phyloP scores from a whole-genome alignment of 2,329 filamentous ascomycete species.

The Cryoendolithus antarcticus region DNA sequence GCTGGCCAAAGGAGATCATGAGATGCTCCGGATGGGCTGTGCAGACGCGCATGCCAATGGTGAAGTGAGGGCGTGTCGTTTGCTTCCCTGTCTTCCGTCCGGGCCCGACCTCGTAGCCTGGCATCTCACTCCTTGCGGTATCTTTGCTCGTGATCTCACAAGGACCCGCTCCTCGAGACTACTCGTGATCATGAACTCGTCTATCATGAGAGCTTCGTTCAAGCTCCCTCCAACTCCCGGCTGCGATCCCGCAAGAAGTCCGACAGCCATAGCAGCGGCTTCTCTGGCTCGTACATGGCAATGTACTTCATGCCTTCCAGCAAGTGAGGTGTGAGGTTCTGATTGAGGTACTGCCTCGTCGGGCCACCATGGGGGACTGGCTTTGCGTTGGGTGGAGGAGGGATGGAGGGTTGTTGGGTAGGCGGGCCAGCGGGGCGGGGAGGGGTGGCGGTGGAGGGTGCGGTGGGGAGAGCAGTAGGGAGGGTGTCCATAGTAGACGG shows the following conservation, averaged over 20 bases:
- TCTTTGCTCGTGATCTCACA: too few species aligned
- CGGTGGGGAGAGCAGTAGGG: constrained; percentile 8
- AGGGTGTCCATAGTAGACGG: not conserved
- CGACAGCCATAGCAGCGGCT: constrained; percentile 36
- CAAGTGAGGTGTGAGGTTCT: constrained; percentile 37
- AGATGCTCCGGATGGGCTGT: too few species aligned
- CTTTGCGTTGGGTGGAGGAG: constrained; percentile 19
- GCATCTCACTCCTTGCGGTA: too few species aligned
- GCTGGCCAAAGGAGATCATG: too few species aligned
- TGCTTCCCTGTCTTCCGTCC: too few species aligned
- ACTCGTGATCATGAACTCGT: too few species aligned
- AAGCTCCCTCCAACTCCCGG: constrained; percentile 33
- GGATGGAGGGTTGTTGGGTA: constrained; percentile 12
- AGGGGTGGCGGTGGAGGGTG: not conserved
- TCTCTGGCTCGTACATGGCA: constrained; percentile 38
- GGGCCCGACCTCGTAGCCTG: too few species aligned
- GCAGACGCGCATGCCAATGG: too few species aligned
- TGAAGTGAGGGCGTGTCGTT: too few species aligned
- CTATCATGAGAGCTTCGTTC: too few species aligned
- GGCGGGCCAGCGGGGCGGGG: too few species aligned
- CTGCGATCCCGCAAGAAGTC: constrained; percentile 37
- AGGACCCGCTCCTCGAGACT: too few species aligned
- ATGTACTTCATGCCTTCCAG: constrained; percentile 41
- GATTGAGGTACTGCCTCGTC: constrained; percentile 37
- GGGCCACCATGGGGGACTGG: constrained; percentile 36